These are phyloP conservation scores for Aspergillus hancockii DNA, from an alignment of 495 filamentous ascomycete species.

Conservation along the genomic window DNA sequence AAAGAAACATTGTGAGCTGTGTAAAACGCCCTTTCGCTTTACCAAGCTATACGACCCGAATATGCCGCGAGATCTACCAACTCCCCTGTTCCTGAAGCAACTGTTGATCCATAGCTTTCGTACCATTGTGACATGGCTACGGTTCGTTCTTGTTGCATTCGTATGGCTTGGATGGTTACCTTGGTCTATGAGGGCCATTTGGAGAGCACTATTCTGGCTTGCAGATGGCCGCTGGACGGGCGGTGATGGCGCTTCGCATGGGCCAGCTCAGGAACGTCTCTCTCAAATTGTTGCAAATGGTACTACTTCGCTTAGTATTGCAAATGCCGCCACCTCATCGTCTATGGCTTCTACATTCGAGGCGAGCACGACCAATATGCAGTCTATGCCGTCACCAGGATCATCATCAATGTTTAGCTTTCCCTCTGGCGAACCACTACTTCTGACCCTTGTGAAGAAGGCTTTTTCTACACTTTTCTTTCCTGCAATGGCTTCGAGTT, in stretches of 20 bases:
- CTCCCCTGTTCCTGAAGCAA: conserved; percentile 75
- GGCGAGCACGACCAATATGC: conserved; percentile 27
- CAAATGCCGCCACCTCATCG: conserved; percentile 23
- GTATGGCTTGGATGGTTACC: conserved; percentile 90
- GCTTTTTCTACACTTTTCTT: conserved; percentile 41
- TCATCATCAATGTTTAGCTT: conserved; percentile 47
- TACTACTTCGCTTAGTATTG: conserved; percentile 40
- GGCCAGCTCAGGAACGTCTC: conserved; percentile 18
- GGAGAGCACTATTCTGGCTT: conserved; percentile 92
- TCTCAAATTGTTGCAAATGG: conserved; percentile 28
- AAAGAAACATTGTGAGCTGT: conserved; percentile 99
- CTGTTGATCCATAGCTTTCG: conserved; percentile 68
- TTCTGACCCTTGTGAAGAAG: conserved; percentile 49
- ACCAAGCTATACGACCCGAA: conserved; percentile 93
- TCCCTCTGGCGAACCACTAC: conserved; percentile 48
- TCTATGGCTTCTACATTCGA: conserved; percentile 22
- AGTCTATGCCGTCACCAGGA: conserved; percentile 34
- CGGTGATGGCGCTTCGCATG: conserved; percentile 29
- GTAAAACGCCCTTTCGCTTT: conserved; percentile 96
- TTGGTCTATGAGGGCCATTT: conserved; percentile 86
- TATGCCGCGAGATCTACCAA: conserved; percentile 83
- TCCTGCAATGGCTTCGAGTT: conserved; percentile 35
- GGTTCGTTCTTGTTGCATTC: conserved; percentile 74
- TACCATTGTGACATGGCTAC: conserved; percentile 72
- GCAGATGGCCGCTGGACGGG: conserved; percentile 86